Conservation (phyloP, 169 alveolate genomes). For the Miamiensis avidus region DNA sequence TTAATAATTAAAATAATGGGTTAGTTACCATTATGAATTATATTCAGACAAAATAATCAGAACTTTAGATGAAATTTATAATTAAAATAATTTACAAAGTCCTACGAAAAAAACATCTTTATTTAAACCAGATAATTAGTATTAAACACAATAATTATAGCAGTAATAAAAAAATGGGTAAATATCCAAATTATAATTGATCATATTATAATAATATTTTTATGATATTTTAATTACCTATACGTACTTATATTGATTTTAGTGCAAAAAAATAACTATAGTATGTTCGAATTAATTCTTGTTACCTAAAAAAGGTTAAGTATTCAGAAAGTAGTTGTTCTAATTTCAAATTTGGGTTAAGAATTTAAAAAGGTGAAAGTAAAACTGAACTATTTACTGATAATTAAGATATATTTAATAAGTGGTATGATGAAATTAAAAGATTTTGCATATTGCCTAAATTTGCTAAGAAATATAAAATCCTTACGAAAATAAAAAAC, state of each 20-base stretch:
- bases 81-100: too few relatives aligned
- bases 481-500: background rate
- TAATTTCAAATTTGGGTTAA: background rate
- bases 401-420: background rate
- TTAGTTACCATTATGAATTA: background rate
- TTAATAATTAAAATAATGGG: background rate
- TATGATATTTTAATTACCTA: too few relatives aligned
- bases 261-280: background rate
- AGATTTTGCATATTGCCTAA: background rate
- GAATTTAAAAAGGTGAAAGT: background rate
- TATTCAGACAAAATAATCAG: background rate
- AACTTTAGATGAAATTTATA: background rate
- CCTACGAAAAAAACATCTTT: background rate
- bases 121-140: background rate
- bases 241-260: background rate
- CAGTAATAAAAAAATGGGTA: background rate
- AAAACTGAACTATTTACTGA: conserved; percentile 3
- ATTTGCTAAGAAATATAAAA: conserved; percentile 7
- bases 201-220: too few relatives aligned
- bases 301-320: background rate
- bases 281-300: background rate
- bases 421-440: conserved; percentile 7
- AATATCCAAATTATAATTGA: background rate
- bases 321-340: background rate
- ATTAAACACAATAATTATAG: background rate